Base-by-base conservation (phyloP, 2,329 filamentous ascomycete species). In the Exophiala sp. region DNA sequence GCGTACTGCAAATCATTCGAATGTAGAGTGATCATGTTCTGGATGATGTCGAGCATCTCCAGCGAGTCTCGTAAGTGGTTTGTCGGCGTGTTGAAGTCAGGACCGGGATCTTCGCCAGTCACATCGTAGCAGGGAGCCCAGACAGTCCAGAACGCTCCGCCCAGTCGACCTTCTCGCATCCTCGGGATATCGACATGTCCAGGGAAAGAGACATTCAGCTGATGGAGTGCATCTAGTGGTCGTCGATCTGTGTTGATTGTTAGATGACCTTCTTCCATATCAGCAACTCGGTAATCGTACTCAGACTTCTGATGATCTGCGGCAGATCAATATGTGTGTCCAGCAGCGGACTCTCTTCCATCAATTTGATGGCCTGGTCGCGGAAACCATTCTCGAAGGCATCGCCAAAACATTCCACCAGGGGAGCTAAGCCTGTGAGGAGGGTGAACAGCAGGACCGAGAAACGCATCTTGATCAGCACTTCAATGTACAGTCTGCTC, bases 81-180 rank as follows among this genome's bases (percentile, higher is more conserved):
- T 8, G 50, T 53, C 36, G 50, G 50, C 7, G 35, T 48, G 40
- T 44, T 44, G 52, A 54, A 54, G 38, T 50, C 52, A 2, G 40
- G 11, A 14, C 51, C 55, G 2, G 55, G 42, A 40, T 54, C 52
- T n/a, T 41, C 36, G n/a, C 3, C 79, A 78, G 46, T 81, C 82
- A 64, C 91, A 83, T 71, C 68, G 0, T 90, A 89, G 65, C 91
- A 96, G 0, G 82, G 82, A 36, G 87, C 83, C 64, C 79, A 96
- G 9, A 94, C 89, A 66, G 87, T 91, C 91, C 91, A 96, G 69
- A 96, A 97, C 11, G 88, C 85, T 50, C 91, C 92, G 34, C 91
- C 90, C 57, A 87, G 83, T 61, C 79, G 77, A 1, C 91, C 91
- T 45, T 82, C 70, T 34, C 81, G 77, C 45, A 96, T 77, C 6